These are phyloP conservation scores for Silene uniflora DNA, from an alignment of 148 eudicot genomes.

Conservation along the genomic window DNA sequence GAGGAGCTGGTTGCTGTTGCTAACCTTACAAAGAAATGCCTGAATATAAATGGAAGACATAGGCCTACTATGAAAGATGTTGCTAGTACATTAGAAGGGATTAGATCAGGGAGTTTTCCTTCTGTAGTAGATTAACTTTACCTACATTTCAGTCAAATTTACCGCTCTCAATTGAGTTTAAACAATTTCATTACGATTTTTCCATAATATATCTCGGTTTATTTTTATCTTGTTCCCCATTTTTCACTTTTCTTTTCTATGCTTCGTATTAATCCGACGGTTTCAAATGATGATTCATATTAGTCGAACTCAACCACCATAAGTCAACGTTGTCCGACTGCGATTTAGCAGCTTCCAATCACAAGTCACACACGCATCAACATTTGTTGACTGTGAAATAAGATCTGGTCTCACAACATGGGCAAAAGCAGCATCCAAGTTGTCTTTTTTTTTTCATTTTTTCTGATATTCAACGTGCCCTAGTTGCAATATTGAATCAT, in stretches of 20 bases:
- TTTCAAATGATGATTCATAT: not conserved
- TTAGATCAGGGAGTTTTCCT: slow-evolving; percentile 9
- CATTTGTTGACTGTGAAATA: slow-evolving; percentile 4
- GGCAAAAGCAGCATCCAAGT: not conserved
- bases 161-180: not conserved
- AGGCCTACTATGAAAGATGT: slow-evolving; percentile 29
- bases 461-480: not conserved
- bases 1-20: slow-evolving; percentile 16
- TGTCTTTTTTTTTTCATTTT: not conserved
- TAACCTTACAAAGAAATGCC: slow-evolving; percentile 22
- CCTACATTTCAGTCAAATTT: not conserved
- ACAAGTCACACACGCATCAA: not conserved
- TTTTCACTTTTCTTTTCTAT: not conserved
- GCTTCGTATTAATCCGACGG: not conserved
- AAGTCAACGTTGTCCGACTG: not conserved
- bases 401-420: not conserved
- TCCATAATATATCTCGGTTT: not conserved
- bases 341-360: not conserved
- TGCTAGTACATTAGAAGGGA: slow-evolving; percentile 19
- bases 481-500: not conserved
- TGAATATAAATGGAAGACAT: slow-evolving; percentile 15
- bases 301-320: not conserved
- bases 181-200: not conserved
- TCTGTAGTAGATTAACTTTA: not conserved
- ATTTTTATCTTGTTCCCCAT: not conserved